These are phyloP conservation scores for Blakeslea trispora DNA, from an alignment of 371 early-diverging fungal genomes.

Conservation along the genomic window DNA sequence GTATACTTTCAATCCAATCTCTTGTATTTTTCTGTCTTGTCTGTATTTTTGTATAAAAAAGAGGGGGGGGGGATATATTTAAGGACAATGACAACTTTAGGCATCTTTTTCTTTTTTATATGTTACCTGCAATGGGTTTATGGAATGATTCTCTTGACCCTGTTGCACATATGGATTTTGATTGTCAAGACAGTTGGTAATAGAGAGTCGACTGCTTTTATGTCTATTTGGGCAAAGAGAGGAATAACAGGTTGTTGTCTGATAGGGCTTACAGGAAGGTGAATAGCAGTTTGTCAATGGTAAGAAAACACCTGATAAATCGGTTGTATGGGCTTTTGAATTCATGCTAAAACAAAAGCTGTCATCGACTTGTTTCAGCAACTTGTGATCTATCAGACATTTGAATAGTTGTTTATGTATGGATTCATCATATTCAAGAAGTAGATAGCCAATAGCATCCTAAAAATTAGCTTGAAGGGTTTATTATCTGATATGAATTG, in stretches of 20 bases:
- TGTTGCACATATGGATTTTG: neutral
- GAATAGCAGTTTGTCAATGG: conserved; percentile 40
- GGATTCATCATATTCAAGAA: conserved; percentile 22
- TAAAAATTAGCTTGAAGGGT: too few species aligned
- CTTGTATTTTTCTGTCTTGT: conserved; percentile 1
- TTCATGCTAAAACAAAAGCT: conserved; percentile 8
- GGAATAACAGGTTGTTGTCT: conserved; percentile 29
- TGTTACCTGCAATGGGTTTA: neutral
- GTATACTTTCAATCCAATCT: conserved; percentile 29
- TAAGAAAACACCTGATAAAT: conserved; percentile 26
- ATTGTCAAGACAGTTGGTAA: neutral
- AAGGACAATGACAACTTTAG: too few species aligned
- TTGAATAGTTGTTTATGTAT: conserved; percentile 27
- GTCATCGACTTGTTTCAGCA: neutral
- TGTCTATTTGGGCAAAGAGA: conserved; percentile 35
- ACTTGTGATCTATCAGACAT: conserved; percentile 19
- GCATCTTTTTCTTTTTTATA: neutral
- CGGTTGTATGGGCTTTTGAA: neutral
- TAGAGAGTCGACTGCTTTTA: conserved; percentile 10
- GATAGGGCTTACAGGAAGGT: conserved; percentile 22
- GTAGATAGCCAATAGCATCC: conserved; percentile 31
- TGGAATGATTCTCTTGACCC: neutral
- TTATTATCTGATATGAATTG: too few species aligned
- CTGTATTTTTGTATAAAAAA: neutral
- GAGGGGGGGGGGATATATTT: too few species aligned